phyloP scores from a whole-genome alignment of 306 rosid genomes.

The Leucaena leucocephala region DNA sequence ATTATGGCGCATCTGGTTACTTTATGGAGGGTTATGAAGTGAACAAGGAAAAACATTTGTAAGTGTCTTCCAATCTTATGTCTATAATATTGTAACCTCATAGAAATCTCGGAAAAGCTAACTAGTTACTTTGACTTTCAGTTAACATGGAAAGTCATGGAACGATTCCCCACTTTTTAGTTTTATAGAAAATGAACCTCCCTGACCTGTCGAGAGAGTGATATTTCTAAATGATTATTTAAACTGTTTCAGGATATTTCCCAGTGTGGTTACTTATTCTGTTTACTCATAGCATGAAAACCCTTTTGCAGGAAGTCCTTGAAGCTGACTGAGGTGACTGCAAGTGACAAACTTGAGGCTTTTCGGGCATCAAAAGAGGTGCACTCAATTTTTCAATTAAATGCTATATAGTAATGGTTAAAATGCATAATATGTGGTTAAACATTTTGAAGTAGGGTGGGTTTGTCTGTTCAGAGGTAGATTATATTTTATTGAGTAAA shows the following conservation, averaged over 20 bases:
- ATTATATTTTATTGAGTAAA: not conserved
- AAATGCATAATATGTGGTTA: slow-evolving; percentile 1
- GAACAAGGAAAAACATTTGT: slow-evolving; percentile 59
- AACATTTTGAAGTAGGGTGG: slow-evolving; percentile 22
- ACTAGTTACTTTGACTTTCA: slow-evolving; percentile 12
- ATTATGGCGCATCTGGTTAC: slow-evolving; percentile 92
- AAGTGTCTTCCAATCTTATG: slow-evolving; percentile 42
- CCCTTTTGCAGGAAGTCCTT: slow-evolving; percentile 58
- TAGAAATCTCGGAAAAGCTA: slow-evolving; percentile 7
- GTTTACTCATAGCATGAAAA: slow-evolving; percentile 9
- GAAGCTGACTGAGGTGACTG: slow-evolving; percentile 90
- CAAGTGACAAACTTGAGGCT: slow-evolving; percentile 87
- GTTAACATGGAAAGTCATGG: slow-evolving; percentile 21
- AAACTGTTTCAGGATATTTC: slow-evolving; percentile 25
- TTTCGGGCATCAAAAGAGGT: slow-evolving; percentile 98
- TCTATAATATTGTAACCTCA: slow-evolving; percentile 6
- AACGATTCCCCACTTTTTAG: not conserved
- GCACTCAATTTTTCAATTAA: slow-evolving; percentile 29
- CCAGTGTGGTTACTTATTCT: not conserved
- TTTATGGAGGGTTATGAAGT: slow-evolving; percentile 57
- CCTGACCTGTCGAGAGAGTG: not conserved
- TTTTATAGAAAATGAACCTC: slow-evolving; percentile 9
- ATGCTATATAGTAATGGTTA: not conserved
- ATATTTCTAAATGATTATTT: not conserved
- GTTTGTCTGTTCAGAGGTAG: not conserved